A percentile compares a stretch with the other conserved stretches of the same genome.
Conservation (phyloP, 108 stramenopile genomes). For the Cyclotella choctawhatcheeana region DNA sequence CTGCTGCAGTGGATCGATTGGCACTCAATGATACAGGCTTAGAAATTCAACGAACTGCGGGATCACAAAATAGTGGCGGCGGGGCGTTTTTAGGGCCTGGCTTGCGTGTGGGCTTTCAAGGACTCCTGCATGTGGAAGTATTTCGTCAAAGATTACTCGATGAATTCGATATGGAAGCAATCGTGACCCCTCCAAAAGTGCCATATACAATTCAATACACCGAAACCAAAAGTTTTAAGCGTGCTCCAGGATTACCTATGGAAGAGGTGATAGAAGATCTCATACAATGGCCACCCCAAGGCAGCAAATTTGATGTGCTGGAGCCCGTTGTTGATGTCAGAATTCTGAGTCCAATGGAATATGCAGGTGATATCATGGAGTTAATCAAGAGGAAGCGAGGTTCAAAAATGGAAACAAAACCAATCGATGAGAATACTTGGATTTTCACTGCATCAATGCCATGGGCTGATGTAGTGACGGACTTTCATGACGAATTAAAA, state of each 20-base stretch:
- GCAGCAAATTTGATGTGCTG: slow-evolving; percentile 62
- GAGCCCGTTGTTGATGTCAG: slow-evolving; percentile 86
- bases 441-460: slow-evolving; percentile 84
- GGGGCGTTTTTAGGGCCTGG: slow-evolving; percentile 93
- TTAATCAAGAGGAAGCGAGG: slow-evolving; percentile 83
- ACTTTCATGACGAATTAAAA: slow-evolving; percentile 88
- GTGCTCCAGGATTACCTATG: slow-evolving; percentile 69
- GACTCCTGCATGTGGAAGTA: slow-evolving; percentile 97
- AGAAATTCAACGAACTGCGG: slow-evolving; percentile 71
- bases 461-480: slow-evolving; percentile 90
- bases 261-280: slow-evolving; percentile 87
- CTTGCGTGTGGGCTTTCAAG: slow-evolving; percentile 95
- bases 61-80: slow-evolving; percentile 60
- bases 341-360: slow-evolving; percentile 82
- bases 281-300: slow-evolving; percentile 68
- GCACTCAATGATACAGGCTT: slow-evolving; percentile 94
- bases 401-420: slow-evolving; percentile 65
- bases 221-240: slow-evolving; percentile 83
- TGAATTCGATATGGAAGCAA: slow-evolving; percentile 92
- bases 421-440: slow-evolving; percentile 87
- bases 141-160: slow-evolving; percentile 95
- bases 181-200: slow-evolving; percentile 98
- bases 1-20: slow-evolving; percentile 89
- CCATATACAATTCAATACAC: slow-evolving; percentile 89
- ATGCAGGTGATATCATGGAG: slow-evolving; percentile 89